Base-by-base conservation (phyloP, 306 rosid species). In the Sophora flavescens region DNA sequence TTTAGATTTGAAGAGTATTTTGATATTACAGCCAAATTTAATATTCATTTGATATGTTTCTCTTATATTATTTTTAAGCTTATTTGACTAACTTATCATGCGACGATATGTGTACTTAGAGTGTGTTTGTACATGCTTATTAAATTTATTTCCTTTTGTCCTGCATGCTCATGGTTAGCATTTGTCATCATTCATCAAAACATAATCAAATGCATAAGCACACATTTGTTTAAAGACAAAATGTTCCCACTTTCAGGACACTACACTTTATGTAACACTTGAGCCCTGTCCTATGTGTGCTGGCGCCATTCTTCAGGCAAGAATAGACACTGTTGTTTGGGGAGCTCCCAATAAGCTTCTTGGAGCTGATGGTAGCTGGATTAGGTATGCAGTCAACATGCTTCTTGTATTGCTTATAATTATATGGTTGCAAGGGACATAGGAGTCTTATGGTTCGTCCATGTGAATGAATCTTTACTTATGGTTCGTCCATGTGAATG, bases 261-360 rank as follows among this genome's bases (percentile, higher is more conserved):
- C 90, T 35, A 88, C 97, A 35, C 97, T 92, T 13, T 91, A 92
- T 70, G 96, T 96, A 33, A 96, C 99, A 11, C 98, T 96, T 79
- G 99, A 96, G 73, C 99, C 99, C 8, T 96, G 99, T 69, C 89
- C 98, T n/a, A 96, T 96, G 98, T 96, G 99, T 73, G 98, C 99
- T 81, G 99, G 99, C 35, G 99, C 99, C 61, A 92, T 96, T 68
- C 91, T 89, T 63, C 98, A 92, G 76, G 96, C 99, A 77, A 87
- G 99, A 83, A 28, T 96, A 8, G 86, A 80, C 41, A 86, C 89
- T 51, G 83, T 96, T 61, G 99, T 96, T 33, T 96, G 99, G 99
- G 99, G 99, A 83, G 93, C 99, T 76, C 99, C 99, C 44, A 96
- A 96, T 84, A 96, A 89, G 87, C 98, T 96, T 87, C 98, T 96